Percentiles rank a stretch among this genome's conserved stretches.
These are phyloP conservation scores for Macrophomina tecta DNA, from an alignment of 2,329 filamentous ascomycete genomes.

Conservation along the genomic window DNA sequence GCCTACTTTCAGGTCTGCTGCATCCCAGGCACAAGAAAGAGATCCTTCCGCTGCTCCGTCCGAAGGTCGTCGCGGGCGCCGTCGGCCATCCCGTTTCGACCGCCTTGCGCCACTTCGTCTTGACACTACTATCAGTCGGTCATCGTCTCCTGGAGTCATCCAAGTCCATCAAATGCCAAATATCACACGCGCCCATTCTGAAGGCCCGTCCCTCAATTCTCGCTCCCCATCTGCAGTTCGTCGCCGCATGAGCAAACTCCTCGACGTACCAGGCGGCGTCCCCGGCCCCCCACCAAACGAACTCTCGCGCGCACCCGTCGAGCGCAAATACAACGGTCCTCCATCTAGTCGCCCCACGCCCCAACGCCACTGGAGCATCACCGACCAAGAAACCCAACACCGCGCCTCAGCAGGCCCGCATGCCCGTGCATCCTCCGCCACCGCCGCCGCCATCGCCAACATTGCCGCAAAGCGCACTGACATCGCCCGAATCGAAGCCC, in stretches of 20 bases:
- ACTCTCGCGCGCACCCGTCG: conserved; percentile 6
- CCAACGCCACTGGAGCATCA: conserved; percentile 65
- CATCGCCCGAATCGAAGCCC: conserved; percentile 75
- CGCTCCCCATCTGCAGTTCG: conserved; percentile 36
- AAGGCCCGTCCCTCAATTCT: conserved; percentile 28
- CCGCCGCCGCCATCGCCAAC: conserved; percentile 15
- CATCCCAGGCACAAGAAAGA: conserved; percentile 4
- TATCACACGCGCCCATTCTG: background rate
- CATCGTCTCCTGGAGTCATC: conserved; percentile 24
- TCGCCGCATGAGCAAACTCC: conserved; percentile 39
- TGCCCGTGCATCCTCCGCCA: conserved; percentile 33
- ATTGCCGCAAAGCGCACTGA: conserved; percentile 65
- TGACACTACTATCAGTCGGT: conserved; percentile 41
- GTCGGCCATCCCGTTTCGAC: conserved; percentile 51
- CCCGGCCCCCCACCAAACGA: conserved; percentile 39
- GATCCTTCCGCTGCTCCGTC: background rate
- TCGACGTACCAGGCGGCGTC: conserved; percentile 41
- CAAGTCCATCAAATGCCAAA: background rate
- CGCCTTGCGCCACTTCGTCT: conserved; percentile 58
- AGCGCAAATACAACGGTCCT: conserved; percentile 25
- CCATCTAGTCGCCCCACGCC: conserved; percentile 44
- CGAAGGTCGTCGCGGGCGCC: conserved; percentile 37
- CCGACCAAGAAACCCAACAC: conserved; percentile 49
- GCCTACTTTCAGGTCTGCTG: conserved; percentile 24
- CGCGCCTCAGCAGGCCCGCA: conserved; percentile 40